Evolutionary conservation across 2,329 filamentous ascomycete genomes (phyloP).

Genomic region (Phaeosphaeriaceae sp.): DNA sequence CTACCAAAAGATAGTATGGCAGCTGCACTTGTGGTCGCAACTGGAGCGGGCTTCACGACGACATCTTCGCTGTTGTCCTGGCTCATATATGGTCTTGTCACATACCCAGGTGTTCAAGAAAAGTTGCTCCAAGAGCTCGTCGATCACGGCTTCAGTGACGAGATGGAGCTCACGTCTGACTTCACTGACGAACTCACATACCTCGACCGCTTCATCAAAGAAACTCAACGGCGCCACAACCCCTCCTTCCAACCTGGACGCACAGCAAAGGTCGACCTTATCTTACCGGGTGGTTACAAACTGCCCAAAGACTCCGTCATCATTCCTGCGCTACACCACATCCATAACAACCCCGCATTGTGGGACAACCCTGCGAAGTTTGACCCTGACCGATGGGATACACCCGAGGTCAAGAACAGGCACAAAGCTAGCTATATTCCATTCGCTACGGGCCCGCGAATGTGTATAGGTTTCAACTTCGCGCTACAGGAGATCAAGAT

Average conservation of each 20-base stretch:
- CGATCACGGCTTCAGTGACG: slow-evolving; percentile 20
- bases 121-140: slow-evolving; percentile 28
- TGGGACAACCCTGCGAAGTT: slow-evolving; percentile 67
- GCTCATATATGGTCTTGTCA: slow-evolving; percentile 20
- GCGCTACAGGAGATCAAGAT: slow-evolving; percentile 17
- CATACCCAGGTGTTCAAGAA: slow-evolving; percentile 26
- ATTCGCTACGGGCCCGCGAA: slow-evolving; percentile 14
- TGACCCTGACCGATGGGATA: slow-evolving; percentile 65
- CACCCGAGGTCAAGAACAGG: slow-evolving; percentile 54
- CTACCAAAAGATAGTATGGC: slow-evolving; percentile 18
- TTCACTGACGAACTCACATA: slow-evolving; percentile 22
- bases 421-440: slow-evolving; percentile 19
- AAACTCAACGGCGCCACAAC: slow-evolving; percentile 29
- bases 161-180: slow-evolving; percentile 25
- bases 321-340: slow-evolving; percentile 57
- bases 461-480: slow-evolving; percentile 21
- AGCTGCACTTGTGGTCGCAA: slow-evolving; percentile 11
- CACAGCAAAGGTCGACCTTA: slow-evolving; percentile 62
- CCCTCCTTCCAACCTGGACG: slow-evolving; percentile 56
- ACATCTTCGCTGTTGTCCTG: slow-evolving; percentile 30
- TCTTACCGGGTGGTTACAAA: slow-evolving; percentile 67
- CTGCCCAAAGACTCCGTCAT: slow-evolving; percentile 61
- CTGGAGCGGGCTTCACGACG: slow-evolving; percentile 27
- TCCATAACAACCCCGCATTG: slow-evolving; percentile 59
- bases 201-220: slow-evolving; percentile 30